Conservation (phyloP, 805 yeast species). For the Zygoascus biomembranicola region DNA sequence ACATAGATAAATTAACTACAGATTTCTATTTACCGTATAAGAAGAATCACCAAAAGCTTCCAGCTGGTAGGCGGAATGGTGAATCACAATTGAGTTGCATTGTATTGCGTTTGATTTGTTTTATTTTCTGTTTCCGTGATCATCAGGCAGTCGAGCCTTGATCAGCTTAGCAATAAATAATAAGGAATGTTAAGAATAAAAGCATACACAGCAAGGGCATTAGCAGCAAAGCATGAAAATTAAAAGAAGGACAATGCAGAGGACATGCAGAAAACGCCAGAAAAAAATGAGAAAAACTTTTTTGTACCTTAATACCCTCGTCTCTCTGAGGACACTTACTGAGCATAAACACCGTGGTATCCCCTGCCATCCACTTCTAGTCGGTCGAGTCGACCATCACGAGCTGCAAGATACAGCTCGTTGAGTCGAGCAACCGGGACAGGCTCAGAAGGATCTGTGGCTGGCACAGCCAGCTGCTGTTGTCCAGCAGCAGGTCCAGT, state of each 20-base stretch:
- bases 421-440: slow-evolving; percentile 38
- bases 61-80: too few relatives aligned
- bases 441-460: slow-evolving; percentile 29
- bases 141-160: too few relatives aligned
- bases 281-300: background rate
- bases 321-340: slow-evolving; percentile 15
- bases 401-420: slow-evolving; percentile 45
- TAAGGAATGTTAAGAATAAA: background rate
- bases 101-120: too few relatives aligned
- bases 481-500: background rate
- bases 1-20: too few relatives aligned
- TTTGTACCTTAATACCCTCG: background rate
- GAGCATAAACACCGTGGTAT: slow-evolving; percentile 35
- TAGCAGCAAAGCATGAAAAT: background rate
- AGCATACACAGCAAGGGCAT: background rate
- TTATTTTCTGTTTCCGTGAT: too few relatives aligned
- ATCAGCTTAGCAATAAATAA: background rate
- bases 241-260: background rate
- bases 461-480: background rate
- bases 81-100: too few relatives aligned
- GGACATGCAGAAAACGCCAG: background rate
- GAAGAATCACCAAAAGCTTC: too few relatives aligned
- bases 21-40: too few relatives aligned
- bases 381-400: slow-evolving; percentile 47
- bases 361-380: slow-evolving; percentile 41